A percentile compares a stretch with the other conserved stretches of the same genome.
These are phyloP conservation scores for Solanum lycopersicoides DNA, from an alignment of 257 asterid genomes.

Conservation along the genomic window DNA sequence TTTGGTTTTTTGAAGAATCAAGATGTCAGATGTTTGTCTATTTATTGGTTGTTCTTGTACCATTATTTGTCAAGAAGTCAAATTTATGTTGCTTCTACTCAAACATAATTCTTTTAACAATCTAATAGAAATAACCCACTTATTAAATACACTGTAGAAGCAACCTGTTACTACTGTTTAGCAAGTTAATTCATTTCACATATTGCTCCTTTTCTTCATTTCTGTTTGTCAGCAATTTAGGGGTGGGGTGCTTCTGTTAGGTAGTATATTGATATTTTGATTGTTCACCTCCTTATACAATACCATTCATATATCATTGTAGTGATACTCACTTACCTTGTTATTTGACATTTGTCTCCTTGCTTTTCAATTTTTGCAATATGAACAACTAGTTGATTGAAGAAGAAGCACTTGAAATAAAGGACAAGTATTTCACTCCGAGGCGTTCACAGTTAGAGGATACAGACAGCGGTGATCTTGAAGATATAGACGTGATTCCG, in stretches of 20 bases:
- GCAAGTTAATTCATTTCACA: neutral
- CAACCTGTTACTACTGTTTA: neutral
- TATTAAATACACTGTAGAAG: neutral
- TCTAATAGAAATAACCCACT: neutral
- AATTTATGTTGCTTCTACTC: neutral
- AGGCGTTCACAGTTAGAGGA: slow-evolving; percentile 92
- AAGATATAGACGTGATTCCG: slow-evolving; percentile 88
- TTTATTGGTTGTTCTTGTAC: neutral
- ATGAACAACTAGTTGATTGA: slow-evolving; percentile 50
- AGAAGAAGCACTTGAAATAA: slow-evolving; percentile 81
- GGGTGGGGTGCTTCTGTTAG: neutral
- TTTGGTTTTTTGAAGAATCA: neutral
- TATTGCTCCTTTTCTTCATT: neutral
- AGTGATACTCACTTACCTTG: neutral
- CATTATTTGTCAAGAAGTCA: neutral
- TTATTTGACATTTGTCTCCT: neutral
- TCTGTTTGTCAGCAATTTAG: neutral
- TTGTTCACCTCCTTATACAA: neutral
- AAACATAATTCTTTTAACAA: neutral
- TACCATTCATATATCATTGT: neutral
- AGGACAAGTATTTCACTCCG: slow-evolving; percentile 73
- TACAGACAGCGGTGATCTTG: slow-evolving; percentile 65
- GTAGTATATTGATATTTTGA: neutral
- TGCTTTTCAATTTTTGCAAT: neutral
- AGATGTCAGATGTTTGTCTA: neutral